Conservation (phyloP, 1,284 basidiomycete species). For the Pseudozyma thailandica region DNA sequence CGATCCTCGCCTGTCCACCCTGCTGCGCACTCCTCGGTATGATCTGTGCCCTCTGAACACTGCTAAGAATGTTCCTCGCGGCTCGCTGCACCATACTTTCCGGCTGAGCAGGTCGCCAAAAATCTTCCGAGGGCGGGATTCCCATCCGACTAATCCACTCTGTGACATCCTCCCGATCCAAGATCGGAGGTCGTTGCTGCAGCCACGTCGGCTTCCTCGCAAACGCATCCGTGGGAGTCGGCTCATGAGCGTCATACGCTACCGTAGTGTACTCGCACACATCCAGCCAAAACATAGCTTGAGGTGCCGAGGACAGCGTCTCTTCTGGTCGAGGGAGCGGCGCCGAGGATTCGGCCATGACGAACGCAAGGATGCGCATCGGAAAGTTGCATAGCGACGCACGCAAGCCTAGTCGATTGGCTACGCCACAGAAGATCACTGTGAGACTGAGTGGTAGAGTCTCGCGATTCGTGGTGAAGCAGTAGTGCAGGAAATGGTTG, state of each 20-base stretch:
- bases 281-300: constrained; percentile 45
- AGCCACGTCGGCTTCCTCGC: constrained; percentile 17
- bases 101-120: constrained; percentile 27
- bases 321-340: constrained; percentile 9
- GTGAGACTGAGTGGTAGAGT: constrained; percentile 44
- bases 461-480: constrained; percentile 50
- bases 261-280: constrained; percentile 31
- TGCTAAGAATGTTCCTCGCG: constrained; percentile 30
- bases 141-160: constrained; percentile 16
- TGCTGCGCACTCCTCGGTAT: constrained; percentile 13
- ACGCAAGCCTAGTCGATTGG: constrained; percentile 44
- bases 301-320: constrained; percentile 2
- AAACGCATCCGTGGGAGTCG: constrained; percentile 20
- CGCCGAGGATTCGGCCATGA: constrained; percentile 12
- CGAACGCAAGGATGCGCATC: constrained; percentile 39
- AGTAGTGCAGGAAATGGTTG: constrained; percentile 51
- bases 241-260: constrained; percentile 17
- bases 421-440: constrained; percentile 47
- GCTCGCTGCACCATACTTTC: constrained; percentile 30
- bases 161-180: constrained; percentile 27
- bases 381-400: constrained; percentile 51
- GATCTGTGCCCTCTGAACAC: constrained; percentile 34
- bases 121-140: constrained; percentile 19
- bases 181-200: constrained; percentile 27
- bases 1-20: constrained; percentile 11